Percentiles rank a stretch among this genome's conserved stretches.
These are phyloP conservation scores for Rhodotorula mucilaginosa DNA, from an alignment of 1,284 basidiomycete species.

Conservation along the genomic window DNA sequence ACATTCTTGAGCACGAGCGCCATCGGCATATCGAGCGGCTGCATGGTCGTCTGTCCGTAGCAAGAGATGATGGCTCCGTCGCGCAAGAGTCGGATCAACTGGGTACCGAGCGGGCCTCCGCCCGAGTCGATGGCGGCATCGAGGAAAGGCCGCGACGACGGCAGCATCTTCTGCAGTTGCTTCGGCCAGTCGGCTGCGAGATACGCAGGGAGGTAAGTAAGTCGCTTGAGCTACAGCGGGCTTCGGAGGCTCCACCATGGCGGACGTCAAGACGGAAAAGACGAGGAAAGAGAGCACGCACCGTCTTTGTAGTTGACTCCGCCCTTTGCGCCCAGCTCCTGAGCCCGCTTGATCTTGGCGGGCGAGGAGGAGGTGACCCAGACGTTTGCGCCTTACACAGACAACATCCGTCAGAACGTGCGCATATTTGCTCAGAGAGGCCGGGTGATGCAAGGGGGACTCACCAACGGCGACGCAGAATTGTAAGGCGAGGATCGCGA, in stretches of 20 bases:
- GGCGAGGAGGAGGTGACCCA: constrained; percentile 71
- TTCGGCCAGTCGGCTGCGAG: constrained; percentile 63
- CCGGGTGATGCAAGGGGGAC: not conserved
- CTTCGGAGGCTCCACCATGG: not conserved
- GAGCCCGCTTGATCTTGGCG: constrained; percentile 68
- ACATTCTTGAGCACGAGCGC: constrained; percentile 73
- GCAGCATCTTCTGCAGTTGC: constrained; percentile 58
- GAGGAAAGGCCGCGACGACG: constrained; percentile 54
- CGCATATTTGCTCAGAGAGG: no score
- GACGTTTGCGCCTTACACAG: constrained; percentile 62
- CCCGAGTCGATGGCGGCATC: constrained; percentile 77
- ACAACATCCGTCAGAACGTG: no score
- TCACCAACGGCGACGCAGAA: constrained; percentile 63
- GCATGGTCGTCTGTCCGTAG: constrained; percentile 62
- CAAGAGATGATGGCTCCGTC: constrained; percentile 57
- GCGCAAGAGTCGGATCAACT: constrained; percentile 61
- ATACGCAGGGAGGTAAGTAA: not conserved
- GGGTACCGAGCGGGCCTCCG: constrained; percentile 70
- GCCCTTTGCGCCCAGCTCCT: constrained; percentile 67
- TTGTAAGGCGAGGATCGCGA: constrained; percentile 73
- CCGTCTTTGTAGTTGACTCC: constrained; percentile 72
- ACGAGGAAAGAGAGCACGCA: constrained; percentile 45
- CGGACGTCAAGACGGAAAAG: not conserved
- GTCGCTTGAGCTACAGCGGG: not conserved
- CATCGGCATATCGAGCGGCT: constrained; percentile 68